phyloP scores from a whole-genome alignment of 1,284 basidiomycete genomes.

The Anthracocystis panici-leucophaei region DNA sequence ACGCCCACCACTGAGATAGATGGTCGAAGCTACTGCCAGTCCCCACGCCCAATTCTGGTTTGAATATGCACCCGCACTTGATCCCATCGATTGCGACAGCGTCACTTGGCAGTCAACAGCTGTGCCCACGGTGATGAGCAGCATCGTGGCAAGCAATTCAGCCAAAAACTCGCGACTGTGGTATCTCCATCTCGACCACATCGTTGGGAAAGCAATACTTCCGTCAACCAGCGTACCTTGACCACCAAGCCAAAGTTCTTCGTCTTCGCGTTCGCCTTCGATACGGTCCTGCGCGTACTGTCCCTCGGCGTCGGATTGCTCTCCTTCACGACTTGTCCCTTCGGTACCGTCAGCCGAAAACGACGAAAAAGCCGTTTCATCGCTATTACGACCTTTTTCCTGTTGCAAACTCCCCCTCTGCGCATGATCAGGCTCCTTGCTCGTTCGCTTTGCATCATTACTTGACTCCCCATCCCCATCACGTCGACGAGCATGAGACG shows the following conservation, averaged over 20 bases:
- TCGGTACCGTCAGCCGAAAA: not conserved
- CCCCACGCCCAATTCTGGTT: constrained; percentile 61
- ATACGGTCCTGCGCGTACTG: not conserved
- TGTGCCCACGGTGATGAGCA: constrained; percentile 57
- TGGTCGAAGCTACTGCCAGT: constrained; percentile 54
- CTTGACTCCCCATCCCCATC: not conserved
- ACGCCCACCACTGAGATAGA: constrained; percentile 58
- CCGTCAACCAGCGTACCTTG: constrained; percentile 25
- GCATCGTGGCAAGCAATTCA: constrained; percentile 33
- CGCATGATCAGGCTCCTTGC: not conserved
- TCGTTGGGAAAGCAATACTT: constrained; percentile 26
- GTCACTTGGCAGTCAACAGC: constrained; percentile 62
- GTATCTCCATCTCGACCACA: constrained; percentile 28
- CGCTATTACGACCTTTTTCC: constrained; percentile 10
- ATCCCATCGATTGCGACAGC: constrained; percentile 39
- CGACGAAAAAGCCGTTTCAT: constrained; percentile 18
- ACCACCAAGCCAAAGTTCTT: constrained; percentile 26
- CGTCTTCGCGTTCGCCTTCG: constrained; percentile 11
- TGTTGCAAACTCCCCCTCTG: not conserved
- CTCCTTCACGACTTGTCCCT: not conserved
- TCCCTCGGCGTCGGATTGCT: not conserved
- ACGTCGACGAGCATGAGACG: constrained; percentile 5
- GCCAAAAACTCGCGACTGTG: constrained; percentile 36
- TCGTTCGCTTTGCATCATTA: not conserved
- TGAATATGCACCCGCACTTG: constrained; percentile 36